These are phyloP conservation scores for Haplographium delicatum DNA, from an alignment of 495 filamentous ascomycete genomes.

Conservation along the genomic window DNA sequence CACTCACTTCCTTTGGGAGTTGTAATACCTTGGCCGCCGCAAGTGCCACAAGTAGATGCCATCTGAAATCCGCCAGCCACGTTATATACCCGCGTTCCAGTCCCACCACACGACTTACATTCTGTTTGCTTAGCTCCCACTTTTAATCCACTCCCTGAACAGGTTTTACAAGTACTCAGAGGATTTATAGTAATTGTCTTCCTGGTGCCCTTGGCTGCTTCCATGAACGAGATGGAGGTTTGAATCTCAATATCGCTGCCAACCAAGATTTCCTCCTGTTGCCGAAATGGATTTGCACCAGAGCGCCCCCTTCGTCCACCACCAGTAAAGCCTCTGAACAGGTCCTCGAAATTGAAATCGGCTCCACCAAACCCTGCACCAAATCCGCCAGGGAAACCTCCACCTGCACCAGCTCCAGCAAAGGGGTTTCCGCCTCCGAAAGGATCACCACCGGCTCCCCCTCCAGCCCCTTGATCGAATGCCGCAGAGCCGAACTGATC, in stretches of 20 bases:
- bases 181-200: conserved; percentile 78
- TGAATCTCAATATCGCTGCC: conserved; percentile 95
- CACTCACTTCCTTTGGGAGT: conserved; percentile 78
- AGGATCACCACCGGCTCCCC: conserved; percentile 56
- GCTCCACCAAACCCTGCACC: conserved; percentile 62
- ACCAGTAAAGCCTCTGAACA: conserved; percentile 81
- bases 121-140: conserved; percentile 62
- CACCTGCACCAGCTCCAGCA: conserved; percentile 49
- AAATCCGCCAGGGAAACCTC: conserved; percentile 42
- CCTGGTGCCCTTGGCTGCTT: conserved; percentile 81
- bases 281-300: conserved; percentile 55
- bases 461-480: conserved; percentile 73
- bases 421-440: conserved; percentile 58
- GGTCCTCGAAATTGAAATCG: conserved; percentile 91
- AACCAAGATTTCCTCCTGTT: conserved; percentile 65
- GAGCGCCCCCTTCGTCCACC: conserved; percentile 49
- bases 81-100: conserved; percentile 79
- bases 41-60: conserved; percentile 78
- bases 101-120: conserved; percentile 79
- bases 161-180: conserved; percentile 71
- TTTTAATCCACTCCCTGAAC: conserved; percentile 79
- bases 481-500: conserved; percentile 85
- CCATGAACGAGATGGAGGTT: conserved; percentile 88
- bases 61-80: conserved; percentile 94
- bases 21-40: conserved; percentile 66